phyloP scores from a whole-genome alignment of 108 stramenopile genomes.

The Stephanodiscus minutulus region DNA sequence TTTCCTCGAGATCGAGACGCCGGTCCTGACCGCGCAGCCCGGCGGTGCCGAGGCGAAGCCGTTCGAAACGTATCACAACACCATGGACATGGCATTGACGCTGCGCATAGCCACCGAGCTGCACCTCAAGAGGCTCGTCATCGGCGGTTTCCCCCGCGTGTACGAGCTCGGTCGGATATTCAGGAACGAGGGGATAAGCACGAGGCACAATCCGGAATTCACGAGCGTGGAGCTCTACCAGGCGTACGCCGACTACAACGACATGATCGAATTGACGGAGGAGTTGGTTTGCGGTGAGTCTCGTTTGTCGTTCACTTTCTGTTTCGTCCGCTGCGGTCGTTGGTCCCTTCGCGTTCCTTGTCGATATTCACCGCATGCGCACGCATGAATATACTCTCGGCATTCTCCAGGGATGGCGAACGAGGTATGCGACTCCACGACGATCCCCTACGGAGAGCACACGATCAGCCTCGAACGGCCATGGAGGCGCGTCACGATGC shows the following conservation, averaged over 20 bases:
- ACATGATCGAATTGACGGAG: slow-evolving; percentile 98
- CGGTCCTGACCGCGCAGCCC: slow-evolving; percentile 89
- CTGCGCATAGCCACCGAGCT: slow-evolving; percentile 99
- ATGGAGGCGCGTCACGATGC: slow-evolving; percentile 97
- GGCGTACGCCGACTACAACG: slow-evolving; percentile 96
- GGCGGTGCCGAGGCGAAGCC: slow-evolving; percentile 99
- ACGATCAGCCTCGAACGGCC: slow-evolving; percentile 85
- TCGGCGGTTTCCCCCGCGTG: slow-evolving; percentile 96
- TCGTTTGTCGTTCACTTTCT: not conserved
- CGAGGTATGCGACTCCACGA: slow-evolving; percentile 72
- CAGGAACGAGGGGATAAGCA: slow-evolving; percentile 98
- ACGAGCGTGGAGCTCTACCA: slow-evolving; percentile 98
- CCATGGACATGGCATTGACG: slow-evolving; percentile 91
- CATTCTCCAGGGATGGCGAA: slow-evolving; percentile 60
- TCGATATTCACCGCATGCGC: not conserved
- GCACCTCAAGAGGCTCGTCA: slow-evolving; percentile 94
- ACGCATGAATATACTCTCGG: slow-evolving; percentile 11
- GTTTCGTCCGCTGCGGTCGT: not conserved
- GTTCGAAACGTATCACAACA: slow-evolving; percentile 97
- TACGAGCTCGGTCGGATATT: slow-evolving; percentile 99
- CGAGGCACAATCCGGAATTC: slow-evolving; percentile 99
- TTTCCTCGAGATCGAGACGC: slow-evolving; percentile 99
- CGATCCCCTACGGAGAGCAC: slow-evolving; percentile 84
- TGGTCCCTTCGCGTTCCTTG: not conserved
- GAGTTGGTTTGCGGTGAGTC: slow-evolving; percentile 77